Evolutionary conservation across 768 basidiomycete species (phyloP), one percentile per base, ranked within the genome.

Genomic region (Pleurotus salmoneostramineus): DNA sequence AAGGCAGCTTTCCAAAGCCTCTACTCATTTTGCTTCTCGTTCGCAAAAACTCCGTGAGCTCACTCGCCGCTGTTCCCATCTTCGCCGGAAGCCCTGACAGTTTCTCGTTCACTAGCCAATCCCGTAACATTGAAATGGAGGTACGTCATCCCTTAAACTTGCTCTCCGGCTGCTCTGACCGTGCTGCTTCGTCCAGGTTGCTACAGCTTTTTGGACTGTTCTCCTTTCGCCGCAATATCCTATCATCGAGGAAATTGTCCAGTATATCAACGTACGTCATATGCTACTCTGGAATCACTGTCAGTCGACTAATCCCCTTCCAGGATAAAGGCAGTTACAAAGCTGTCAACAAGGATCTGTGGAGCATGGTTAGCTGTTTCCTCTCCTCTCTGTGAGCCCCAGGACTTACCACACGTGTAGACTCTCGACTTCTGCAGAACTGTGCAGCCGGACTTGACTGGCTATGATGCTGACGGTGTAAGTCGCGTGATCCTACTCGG

Each of bases 41-140:
- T 91, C 52, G 83, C 85, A 32, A 93, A 91, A 70, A 80, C 83
- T 32, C 78, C 82, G 88, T 93, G 71, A 67, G 88, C 80, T 6
- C 15, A 3, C 32, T 46, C 40, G n/a, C 40, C 46, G 7, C 6
- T 47, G 46, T 5, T 31, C 12, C 33, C 6, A 27, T 27, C n/a
- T 40, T 40, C 40, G 11, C 50, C 36, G 54, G 40, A 15, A 35
- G 40, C 35, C 27, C 7, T 52, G 17, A 21, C 56, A 45, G 37
- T 11, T 0, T 34, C 33, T 45, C 17, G 44, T 7, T 17, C n/a
- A 46, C 14, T 61, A 91, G 89, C 67, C 80, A 82, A 67, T 83
- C 83, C 15, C 80, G 84, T 62, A 92, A 90, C 66, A 83, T 92
- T 60, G 90, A 92, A 52, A 89, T 93, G 78, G 90, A 93, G 74